A percentile compares a stretch with the other conserved stretches of the same genome.
Evolutionary conservation across 2,329 filamentous ascomycete genomes (phyloP).

Genomic region (Mycosphaerella sp.): DNA sequence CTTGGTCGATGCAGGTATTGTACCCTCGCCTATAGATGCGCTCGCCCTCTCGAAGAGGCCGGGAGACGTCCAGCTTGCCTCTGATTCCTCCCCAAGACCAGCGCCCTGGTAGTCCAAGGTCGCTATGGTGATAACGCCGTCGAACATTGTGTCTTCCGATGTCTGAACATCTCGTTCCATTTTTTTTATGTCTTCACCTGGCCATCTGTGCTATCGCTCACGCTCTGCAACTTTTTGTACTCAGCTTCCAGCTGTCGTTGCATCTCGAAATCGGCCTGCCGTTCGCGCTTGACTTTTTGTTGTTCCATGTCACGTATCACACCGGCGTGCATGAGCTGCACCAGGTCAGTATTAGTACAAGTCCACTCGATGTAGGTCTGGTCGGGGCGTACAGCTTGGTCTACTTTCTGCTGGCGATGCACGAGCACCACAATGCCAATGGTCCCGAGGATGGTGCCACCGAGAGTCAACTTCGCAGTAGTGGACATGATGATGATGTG

Average conservation of each 20-base stretch:
- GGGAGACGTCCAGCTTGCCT: too few relatives aligned
- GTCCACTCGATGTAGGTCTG: slow-evolving; percentile 1
- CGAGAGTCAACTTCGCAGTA: slow-evolving; percentile 79
- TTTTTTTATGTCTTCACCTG: slow-evolving; percentile 12
- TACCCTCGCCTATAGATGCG: too few relatives aligned
- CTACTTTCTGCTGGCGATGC: slow-evolving; percentile 78
- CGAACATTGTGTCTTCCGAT: not conserved
- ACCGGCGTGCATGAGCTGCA: slow-evolving; percentile 87
- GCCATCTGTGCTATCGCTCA: slow-evolving; percentile 48
- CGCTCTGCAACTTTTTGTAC: slow-evolving; percentile 81
- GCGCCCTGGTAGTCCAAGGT: too few relatives aligned
- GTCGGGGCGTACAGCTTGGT: slow-evolving; percentile 61
- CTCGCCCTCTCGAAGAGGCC: too few relatives aligned
- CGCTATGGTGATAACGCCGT: too few relatives aligned
- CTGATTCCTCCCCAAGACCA: too few relatives aligned
- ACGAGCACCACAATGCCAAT: slow-evolving; percentile 74
- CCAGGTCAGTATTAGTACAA: slow-evolving; percentile 9
- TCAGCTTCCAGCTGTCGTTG: slow-evolving; percentile 79
- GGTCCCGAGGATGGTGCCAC: slow-evolving; percentile 69
- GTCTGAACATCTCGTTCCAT: slow-evolving; percentile 6
- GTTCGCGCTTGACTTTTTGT: slow-evolving; percentile 80
- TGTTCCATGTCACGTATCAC: slow-evolving; percentile 94
- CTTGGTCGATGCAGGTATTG: not conserved
- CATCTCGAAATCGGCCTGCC: slow-evolving; percentile 91
- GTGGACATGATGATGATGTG: slow-evolving; percentile 62